These are phyloP conservation scores for Salvia miltiorrhiza DNA, from an alignment of 257 asterid genomes.

Conservation along the genomic window DNA sequence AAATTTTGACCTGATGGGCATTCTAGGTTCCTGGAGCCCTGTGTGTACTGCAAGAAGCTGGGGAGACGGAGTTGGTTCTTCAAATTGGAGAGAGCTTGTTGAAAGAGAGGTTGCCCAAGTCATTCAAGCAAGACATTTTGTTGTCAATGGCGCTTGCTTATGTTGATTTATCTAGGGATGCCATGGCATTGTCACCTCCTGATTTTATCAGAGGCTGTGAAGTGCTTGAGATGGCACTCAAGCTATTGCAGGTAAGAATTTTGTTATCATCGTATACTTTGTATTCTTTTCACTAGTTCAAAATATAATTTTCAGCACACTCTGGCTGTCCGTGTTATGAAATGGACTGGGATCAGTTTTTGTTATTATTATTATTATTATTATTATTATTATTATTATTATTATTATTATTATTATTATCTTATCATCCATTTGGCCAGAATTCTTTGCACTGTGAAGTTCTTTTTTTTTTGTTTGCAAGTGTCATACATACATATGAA, in stretches of 20 bases:
- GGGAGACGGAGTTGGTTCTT: conserved; percentile 84
- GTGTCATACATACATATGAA: not conserved
- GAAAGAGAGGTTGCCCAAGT: conserved; percentile 84
- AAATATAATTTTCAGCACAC: not conserved
- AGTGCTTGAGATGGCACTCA: conserved; percentile 89
- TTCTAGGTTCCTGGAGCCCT: conserved; percentile 87
- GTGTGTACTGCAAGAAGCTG: conserved; percentile 90
- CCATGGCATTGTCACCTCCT: conserved; percentile 84
- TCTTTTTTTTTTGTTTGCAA: not conserved
- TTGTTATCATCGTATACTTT: not conserved
- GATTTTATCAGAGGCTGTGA: conserved; percentile 84
- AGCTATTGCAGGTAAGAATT: conserved; percentile 69
- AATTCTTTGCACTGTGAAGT: not conserved
- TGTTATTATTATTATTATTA: not conserved
- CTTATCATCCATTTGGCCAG: not conserved
- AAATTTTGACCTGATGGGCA: not conserved
- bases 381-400: no score
- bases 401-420: not conserved
- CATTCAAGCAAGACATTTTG: conserved; percentile 91
- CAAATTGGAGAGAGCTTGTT: conserved; percentile 81
- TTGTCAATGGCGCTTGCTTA: conserved; percentile 91
- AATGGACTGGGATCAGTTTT: not conserved
- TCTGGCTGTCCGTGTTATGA: not conserved
- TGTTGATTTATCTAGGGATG: conserved; percentile 91
- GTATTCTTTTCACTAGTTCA: conserved; percentile 1